Evolutionary conservation across 306 rosid species (phyloP).

Genomic region (Gastrolobium bilobum): DNA sequence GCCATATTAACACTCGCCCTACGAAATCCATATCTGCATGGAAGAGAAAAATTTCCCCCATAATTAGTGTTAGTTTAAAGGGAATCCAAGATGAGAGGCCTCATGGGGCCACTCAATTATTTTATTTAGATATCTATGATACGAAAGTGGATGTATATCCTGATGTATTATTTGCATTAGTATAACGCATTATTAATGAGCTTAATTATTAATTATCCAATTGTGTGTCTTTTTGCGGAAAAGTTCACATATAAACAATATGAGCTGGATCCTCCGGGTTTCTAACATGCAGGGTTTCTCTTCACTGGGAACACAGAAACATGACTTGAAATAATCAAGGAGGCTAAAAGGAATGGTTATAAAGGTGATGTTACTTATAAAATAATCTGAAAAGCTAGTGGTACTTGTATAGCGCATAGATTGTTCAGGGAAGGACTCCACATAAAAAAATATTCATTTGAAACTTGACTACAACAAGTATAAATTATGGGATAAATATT

Average conservation of each 20-base stretch:
- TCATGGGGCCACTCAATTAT: slow-evolving; percentile 49
- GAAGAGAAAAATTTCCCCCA: slow-evolving; percentile 11
- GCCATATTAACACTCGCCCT: background rate
- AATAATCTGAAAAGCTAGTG: slow-evolving; percentile 28
- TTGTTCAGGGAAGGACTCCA: background rate
- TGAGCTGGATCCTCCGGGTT: slow-evolving; percentile 54
- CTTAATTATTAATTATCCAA: slow-evolving; percentile 37
- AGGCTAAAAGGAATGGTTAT: slow-evolving; percentile 28
- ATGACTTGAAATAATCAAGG: slow-evolving; percentile 30
- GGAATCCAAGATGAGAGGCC: slow-evolving; percentile 40
- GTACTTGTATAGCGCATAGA: background rate
- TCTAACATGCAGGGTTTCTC: slow-evolving; percentile 48
- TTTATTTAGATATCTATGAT: slow-evolving; percentile 16
- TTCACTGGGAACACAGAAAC: slow-evolving; percentile 44
- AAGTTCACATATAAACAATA: slow-evolving; percentile 50
- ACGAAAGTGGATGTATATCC: slow-evolving; percentile 6
- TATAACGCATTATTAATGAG: slow-evolving; percentile 44
- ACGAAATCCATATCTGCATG: slow-evolving; percentile 32
- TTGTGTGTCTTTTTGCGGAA: slow-evolving; percentile 51
- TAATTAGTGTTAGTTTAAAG: slow-evolving; percentile 36
- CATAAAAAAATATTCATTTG: background rate
- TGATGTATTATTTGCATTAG: slow-evolving; percentile 48
- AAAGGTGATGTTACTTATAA: slow-evolving; percentile 10
- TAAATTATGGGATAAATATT: no score
- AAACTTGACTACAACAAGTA: background rate